phyloP scores from a whole-genome alignment of 768 basidiomycete species.

The Pleurotus tuoliensis region DNA sequence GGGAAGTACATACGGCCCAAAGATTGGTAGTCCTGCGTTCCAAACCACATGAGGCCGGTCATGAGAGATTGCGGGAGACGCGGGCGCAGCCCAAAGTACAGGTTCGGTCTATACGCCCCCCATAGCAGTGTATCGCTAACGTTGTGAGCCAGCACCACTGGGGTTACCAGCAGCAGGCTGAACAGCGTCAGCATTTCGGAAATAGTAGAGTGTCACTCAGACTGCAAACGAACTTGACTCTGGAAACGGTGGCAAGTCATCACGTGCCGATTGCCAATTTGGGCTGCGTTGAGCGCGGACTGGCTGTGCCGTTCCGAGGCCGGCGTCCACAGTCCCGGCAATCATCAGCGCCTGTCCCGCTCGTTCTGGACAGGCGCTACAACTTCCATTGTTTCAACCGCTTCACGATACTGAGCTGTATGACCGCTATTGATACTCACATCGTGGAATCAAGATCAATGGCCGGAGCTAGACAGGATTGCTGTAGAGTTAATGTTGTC shows the following conservation, averaged over 20 bases:
- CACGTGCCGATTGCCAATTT: neutral
- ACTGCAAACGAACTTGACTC: neutral
- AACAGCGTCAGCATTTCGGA: conserved; percentile 33
- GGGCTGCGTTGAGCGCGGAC: no score
- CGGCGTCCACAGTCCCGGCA: no score
- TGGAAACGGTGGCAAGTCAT: neutral
- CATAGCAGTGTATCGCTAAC: conserved; percentile 62
- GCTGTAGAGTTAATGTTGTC: no score
- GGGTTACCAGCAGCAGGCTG: conserved; percentile 41
- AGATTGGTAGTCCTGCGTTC: conserved; percentile 80
- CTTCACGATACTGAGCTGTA: no score
- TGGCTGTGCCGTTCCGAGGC: no score
- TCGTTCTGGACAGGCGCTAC: no score
- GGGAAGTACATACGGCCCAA: conserved; percentile 47
- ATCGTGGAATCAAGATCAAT: no score
- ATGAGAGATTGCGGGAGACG: conserved; percentile 84
- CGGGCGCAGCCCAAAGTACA: conserved; percentile 93
- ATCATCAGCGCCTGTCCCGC: no score
- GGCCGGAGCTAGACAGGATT: no score
- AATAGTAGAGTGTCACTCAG: conserved; percentile 11
- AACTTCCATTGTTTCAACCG: no score
- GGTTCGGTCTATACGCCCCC: conserved; percentile 86
- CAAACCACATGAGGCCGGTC: conserved; percentile 94
- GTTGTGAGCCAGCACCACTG: conserved; percentile 30
- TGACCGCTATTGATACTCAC: no score